Base-by-base conservation (phyloP, 306 rosid genomes). In the Vicia faba region DNA sequence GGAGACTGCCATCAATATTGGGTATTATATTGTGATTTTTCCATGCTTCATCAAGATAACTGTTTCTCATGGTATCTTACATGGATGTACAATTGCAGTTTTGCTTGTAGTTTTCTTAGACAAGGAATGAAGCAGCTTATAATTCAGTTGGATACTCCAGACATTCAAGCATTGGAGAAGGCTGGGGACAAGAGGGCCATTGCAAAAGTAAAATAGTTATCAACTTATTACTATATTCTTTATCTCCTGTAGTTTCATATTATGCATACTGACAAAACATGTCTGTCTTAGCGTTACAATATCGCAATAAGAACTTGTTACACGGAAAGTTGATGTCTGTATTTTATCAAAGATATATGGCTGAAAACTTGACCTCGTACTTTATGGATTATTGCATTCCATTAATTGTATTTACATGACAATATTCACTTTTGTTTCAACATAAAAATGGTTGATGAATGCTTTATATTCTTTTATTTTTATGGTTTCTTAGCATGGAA, bases 1-100 rank as follows among this genome's bases (percentile, higher is more conserved):
- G 97, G 99, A 95, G 89, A 95, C 99, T 58, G 99, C 99, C 65
- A 84, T 91, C 75, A 95, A 95, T 79, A 84, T 95, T 66, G 97
- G 99, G 98, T 92, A 89, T 76, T 72, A 61, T 66, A 26, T 68
- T 55, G 36, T 75, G 31, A 38, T 56, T 64, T 46, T 70, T 11
- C 44, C 2, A 4, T 69, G 28, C 55, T 69, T 54, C 70, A 31
- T 51, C 19, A 9, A 56, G 68, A 54, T 23, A 58, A 14, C 61
- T 71, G 38, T 20, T 55, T 70, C 49, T 65, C 45, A 23, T 64
- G 75, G 64, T 76, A 33, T 68, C 79, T 87, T 50, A 87, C 83
- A 65, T 53, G 54, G 49, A 68, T 36, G 9, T 68, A 55, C 73
- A 40, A 71, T 75, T 87, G 74, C 89, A 92, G 98, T 51, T 91